These are phyloP conservation scores for Suillus americanus DNA, from an alignment of 768 basidiomycete species.

Conservation along the genomic window DNA sequence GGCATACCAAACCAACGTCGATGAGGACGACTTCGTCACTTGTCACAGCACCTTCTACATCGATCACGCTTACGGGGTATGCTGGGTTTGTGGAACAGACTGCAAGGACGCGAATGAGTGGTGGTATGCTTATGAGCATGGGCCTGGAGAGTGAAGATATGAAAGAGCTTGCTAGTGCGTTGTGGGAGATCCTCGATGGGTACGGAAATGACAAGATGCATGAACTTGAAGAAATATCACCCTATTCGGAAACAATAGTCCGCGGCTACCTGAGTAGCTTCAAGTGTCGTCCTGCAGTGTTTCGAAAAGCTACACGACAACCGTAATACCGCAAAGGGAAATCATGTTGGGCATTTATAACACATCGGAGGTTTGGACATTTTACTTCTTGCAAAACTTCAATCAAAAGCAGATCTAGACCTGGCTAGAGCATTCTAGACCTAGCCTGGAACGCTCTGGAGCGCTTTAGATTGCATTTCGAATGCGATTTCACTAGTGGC, in stretches of 20 bases:
- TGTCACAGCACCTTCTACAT: conserved; percentile 38
- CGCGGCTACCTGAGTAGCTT: not conserved
- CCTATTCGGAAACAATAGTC: not conserved
- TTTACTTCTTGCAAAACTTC: too few relatives aligned
- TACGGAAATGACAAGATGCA: conserved; percentile 25
- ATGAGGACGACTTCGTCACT: conserved; percentile 44
- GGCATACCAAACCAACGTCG: conserved; percentile 13
- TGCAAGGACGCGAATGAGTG: conserved; percentile 35
- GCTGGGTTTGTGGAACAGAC: conserved; percentile 50
- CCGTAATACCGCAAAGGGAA: too few relatives aligned
- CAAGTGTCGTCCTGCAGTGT: too few relatives aligned
- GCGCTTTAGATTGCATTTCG: too few relatives aligned
- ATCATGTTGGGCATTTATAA: too few relatives aligned
- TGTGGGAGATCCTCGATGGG: conserved; percentile 61
- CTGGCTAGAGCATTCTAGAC: too few relatives aligned
- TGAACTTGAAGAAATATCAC: conserved; percentile 9
- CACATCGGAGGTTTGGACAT: too few relatives aligned
- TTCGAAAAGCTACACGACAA: too few relatives aligned
- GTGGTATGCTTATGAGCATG: conserved; percentile 31
- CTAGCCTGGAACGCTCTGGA: too few relatives aligned
- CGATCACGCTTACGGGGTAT: conserved; percentile 46
- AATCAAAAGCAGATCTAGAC: too few relatives aligned
- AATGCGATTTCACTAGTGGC: too few relatives aligned
- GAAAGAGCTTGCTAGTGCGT: conserved; percentile 50
- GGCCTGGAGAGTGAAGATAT: conserved; percentile 56